These are phyloP conservation scores for Myxozyma vanderwaltii DNA, from an alignment of 805 yeast species.

Conservation along the genomic window DNA sequence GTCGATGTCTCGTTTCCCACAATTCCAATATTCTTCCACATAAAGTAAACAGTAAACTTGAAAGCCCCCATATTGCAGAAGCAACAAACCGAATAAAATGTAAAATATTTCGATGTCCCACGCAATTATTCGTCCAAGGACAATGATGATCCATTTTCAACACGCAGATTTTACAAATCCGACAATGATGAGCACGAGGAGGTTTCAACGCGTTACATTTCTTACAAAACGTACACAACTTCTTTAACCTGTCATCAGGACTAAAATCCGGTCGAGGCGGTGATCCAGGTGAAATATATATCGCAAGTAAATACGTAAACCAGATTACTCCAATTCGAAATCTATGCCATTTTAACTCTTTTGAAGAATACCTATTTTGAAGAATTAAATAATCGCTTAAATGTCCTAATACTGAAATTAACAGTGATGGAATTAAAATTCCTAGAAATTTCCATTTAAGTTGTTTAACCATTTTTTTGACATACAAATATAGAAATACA, in stretches of 20 bases:
- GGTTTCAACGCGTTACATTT: constrained; percentile 78
- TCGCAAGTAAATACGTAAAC: constrained; percentile 74
- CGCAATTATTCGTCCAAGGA: constrained; percentile 93
- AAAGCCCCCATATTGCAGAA: constrained; percentile 52
- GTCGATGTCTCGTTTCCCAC: constrained; percentile 43
- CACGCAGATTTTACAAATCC: constrained; percentile 65
- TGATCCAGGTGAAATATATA: constrained; percentile 64
- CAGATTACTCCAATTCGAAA: constrained; percentile 58
- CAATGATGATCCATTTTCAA: constrained; percentile 91
- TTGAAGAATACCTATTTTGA: constrained; percentile 45
- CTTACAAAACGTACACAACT: constrained; percentile 45
- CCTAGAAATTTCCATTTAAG: constrained; percentile 27
- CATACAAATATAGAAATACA: background rate
- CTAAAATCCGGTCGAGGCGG: constrained; percentile 54
- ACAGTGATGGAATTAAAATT: constrained; percentile 56
- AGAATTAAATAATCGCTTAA: constrained; percentile 63
- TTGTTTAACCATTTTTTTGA: constrained; percentile 21
- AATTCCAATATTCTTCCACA: constrained; percentile 47
- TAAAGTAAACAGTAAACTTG: constrained; percentile 50
- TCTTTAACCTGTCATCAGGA: constrained; percentile 56
- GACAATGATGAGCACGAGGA: constrained; percentile 84
- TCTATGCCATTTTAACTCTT: constrained; percentile 53
- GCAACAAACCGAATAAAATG: constrained; percentile 75
- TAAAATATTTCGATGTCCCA: constrained; percentile 75
- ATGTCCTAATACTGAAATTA: constrained; percentile 63